These are phyloP conservation scores for Cruciata laevipes DNA, from an alignment of 257 asterid species.

Conservation along the genomic window DNA sequence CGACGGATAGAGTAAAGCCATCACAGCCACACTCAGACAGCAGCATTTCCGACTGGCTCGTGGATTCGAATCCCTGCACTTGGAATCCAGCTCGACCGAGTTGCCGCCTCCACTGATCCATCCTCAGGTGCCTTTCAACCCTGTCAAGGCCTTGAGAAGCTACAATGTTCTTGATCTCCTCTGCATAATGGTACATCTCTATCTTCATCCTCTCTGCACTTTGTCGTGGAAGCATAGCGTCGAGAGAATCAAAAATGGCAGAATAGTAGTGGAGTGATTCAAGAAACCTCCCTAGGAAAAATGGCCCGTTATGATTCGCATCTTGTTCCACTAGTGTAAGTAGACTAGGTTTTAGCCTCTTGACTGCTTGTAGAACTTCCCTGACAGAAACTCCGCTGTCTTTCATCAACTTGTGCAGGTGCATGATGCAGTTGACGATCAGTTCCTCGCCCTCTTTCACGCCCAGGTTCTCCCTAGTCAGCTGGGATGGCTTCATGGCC, in stretches of 20 bases:
- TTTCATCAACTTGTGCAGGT: slow-evolving; percentile 42
- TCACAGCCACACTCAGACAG: slow-evolving; percentile 37
- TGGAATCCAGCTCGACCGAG: slow-evolving; percentile 46
- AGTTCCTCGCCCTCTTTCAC: slow-evolving; percentile 33
- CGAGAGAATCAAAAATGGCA: slow-evolving; percentile 56
- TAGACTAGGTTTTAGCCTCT: slow-evolving; percentile 34
- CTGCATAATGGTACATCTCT: slow-evolving; percentile 32
- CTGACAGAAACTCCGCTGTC: slow-evolving; percentile 54
- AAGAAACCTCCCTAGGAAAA: slow-evolving; percentile 50
- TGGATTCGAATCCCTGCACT: slow-evolving; percentile 33
- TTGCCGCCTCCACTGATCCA: slow-evolving; percentile 59
- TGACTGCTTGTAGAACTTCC: slow-evolving; percentile 39
- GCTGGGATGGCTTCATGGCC: slow-evolving; percentile 25
- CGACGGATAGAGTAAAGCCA: slow-evolving; percentile 37
- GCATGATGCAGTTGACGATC: slow-evolving; percentile 37
- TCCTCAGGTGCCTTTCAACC: slow-evolving; percentile 54
- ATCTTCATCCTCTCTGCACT: slow-evolving; percentile 37
- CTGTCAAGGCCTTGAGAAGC: slow-evolving; percentile 47
- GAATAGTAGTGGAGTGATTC: slow-evolving; percentile 59
- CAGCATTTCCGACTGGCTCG: slow-evolving; percentile 28
- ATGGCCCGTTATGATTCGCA: slow-evolving; percentile 54
- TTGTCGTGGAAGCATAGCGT: slow-evolving; percentile 31
- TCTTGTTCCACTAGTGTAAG: slow-evolving; percentile 63
- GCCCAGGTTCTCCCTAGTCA: slow-evolving; percentile 36
- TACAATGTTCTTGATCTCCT: slow-evolving; percentile 47